A percentile compares a stretch with the other conserved stretches of the same genome.
These are phyloP conservation scores for Poronia punctata DNA, from an alignment of 495 filamentous ascomycete genomes.

Conservation along the genomic window DNA sequence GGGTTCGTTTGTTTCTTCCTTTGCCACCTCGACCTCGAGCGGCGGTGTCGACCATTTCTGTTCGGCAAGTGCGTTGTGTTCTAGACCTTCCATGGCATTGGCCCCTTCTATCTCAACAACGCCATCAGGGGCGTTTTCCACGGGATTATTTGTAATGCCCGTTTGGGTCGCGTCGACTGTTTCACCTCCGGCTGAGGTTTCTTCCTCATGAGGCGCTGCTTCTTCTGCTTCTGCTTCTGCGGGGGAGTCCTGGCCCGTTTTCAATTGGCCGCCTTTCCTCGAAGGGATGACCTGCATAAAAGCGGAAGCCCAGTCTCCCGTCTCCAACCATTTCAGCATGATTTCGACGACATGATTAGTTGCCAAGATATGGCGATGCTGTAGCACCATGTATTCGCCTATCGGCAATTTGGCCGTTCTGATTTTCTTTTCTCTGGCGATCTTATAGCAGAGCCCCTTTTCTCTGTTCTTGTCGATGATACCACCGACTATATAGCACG, in stretches of 20 bases:
- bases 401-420: slow-evolving; percentile 89
- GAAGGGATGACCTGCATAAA: slow-evolving; percentile 82
- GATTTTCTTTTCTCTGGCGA: slow-evolving; percentile 65
- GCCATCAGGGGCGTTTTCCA: too few species aligned
- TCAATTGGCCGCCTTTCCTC: slow-evolving; percentile 66
- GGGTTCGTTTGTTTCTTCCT: background rate
- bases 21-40: too few species aligned
- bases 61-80: slow-evolving; percentile 14
- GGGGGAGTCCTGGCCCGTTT: slow-evolving; percentile 12
- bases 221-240: slow-evolving; percentile 23
- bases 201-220: slow-evolving; percentile 14
- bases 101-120: too few species aligned
- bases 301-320: slow-evolving; percentile 80
- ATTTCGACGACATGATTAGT: slow-evolving; percentile 97
- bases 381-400: slow-evolving; percentile 84
- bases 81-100: slow-evolving; percentile 18
- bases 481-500: slow-evolving; percentile 88
- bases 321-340: slow-evolving; percentile 86
- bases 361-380: slow-evolving; percentile 70
- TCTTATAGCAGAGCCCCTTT: slow-evolving; percentile 87
- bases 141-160: background rate
- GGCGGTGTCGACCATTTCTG: slow-evolving; percentile 7
- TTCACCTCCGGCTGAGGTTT: slow-evolving; percentile 1
- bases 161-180: background rate
- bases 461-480: slow-evolving; percentile 93